Base-by-base conservation (phyloP, 441 rosid species). In the Kokia cookei region DNA sequence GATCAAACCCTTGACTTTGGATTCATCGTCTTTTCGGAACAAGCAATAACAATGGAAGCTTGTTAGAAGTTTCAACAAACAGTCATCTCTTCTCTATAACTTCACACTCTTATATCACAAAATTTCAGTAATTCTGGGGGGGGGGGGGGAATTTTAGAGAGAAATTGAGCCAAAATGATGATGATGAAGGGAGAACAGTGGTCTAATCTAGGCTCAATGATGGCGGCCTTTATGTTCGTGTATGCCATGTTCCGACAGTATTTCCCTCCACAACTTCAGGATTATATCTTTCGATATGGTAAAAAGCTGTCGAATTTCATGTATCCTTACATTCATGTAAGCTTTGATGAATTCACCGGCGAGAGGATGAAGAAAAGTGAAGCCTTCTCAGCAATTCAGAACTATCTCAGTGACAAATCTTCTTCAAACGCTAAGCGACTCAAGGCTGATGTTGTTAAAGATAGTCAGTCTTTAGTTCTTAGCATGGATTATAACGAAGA, bases 401-500 rank as follows among this genome's bases (percentile, higher is more conserved):
- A 66, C 59, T 83, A 86, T 77, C 80, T 83, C 15, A 76, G 76
- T 15, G 67, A 14, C 64, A 82, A 67, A 5, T 60, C 89, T 12
- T 29, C 83, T 15, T 50, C 69, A 4, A 19, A 4, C 1, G 89
- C 86, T 17, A 76, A 72, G 62, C 40, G 75, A 37, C 82, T 86
- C 1, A 83, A 78, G 29, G 86, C 84, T 12, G 79, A 86, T 32
- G 35, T 32, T 32, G 35, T 32, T 32, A 32, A 32, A 32, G 35
- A 32, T 32, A 73, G 69, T 73, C 60, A 72, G 69, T 22, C 78
- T 12, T 53, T 79, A 22, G 59, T 75, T 43, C 86, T 85, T 1
- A 75, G 74, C 71, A 80, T 84, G 81, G 86, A 79, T 35, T 76
- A 78, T 67, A 29, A 26, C 5, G 82, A 80, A 69, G 80, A 81